Evolutionary conservation across 306 rosid species (phyloP), one percentile per base, ranked within the genome.

Genomic region (Sophora flavescens): DNA sequence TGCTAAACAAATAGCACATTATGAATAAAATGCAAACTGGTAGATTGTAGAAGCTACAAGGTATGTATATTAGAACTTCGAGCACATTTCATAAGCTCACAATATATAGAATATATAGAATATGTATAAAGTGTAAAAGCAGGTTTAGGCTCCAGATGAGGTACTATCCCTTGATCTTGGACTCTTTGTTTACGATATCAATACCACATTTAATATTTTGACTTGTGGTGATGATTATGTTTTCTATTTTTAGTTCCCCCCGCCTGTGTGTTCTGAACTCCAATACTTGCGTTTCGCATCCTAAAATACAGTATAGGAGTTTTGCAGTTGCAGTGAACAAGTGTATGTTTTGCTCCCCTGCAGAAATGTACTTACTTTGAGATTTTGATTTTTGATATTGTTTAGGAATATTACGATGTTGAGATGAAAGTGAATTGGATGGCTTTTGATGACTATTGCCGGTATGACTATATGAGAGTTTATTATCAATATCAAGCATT

Each of bases 341-440:
- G 26, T 52, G 13, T 39, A 8, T 12, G 7, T 16, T 50, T 44
- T 63, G 15, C 56, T 68, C 50, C 47, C 4, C 39, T 68, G 15
- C 10, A 3, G 59, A 8, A 44, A 60, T 39, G 30, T 63, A 53
- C 45, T 83, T 68, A 59, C 63, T 33, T 70, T 77, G 33, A n/a
- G 18, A 60, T 57, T 80, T 82, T 26, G 8, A 66, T 85, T 57
- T 80, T 82, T 26, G 8, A 66, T 85, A 28, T 76, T 75, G 16
- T 65, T 22, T 72, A 92, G 98, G 92, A 71, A 10, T 89, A 87
- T 62, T 74, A 70, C 57, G 84, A 83, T 82, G 75, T 89, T 47
- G 98, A 94, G 84, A 83, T 33, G 82, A 80, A 76, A 79, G 91
- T 89, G 28, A 87, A 86, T 76, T 92, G 96, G 96, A 58, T 72